Evolutionary conservation across 2,329 filamentous ascomycete genomes (phyloP).

Genomic region (Didymella arachidicola): DNA sequence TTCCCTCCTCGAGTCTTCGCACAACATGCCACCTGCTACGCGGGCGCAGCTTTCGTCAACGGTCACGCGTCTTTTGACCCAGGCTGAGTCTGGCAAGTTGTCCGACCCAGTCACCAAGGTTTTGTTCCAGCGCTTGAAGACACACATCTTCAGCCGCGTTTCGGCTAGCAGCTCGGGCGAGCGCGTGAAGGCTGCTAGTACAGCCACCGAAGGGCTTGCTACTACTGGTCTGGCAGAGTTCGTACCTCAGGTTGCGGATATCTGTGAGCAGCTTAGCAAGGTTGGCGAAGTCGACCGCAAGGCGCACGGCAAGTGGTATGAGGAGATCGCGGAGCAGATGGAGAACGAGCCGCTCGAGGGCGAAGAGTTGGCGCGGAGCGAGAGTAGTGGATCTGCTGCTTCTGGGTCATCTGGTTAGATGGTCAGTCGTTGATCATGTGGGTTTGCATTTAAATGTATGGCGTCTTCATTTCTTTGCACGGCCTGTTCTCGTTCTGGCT

Average conservation of each 20-base stretch:
- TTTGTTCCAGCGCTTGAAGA: slow-evolving; percentile 71
- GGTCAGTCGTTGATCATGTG: neutral
- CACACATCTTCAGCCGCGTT: slow-evolving; percentile 71
- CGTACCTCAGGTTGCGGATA: slow-evolving; percentile 70
- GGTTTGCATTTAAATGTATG: neutral
- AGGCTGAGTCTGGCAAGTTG: slow-evolving; percentile 60
- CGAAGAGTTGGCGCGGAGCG: slow-evolving; percentile 37
- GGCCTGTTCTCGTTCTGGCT: neutral
- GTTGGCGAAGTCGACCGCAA: slow-evolving; percentile 73
- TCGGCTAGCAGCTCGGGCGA: slow-evolving; percentile 72
- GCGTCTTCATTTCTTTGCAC: neutral
- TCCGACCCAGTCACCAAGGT: slow-evolving; percentile 71
- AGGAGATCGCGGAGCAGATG: slow-evolving; percentile 67
- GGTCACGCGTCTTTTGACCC: slow-evolving; percentile 60
- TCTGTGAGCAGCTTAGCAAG: slow-evolving; percentile 72
- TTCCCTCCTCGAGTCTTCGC: slow-evolving; percentile 58
- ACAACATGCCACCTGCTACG: slow-evolving; percentile 59
- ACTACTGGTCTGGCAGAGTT: slow-evolving; percentile 77
- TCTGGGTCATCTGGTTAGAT: slow-evolving; percentile 12
- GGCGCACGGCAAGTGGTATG: slow-evolving; percentile 75
- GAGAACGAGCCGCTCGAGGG: slow-evolving; percentile 47
- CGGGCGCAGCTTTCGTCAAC: slow-evolving; percentile 55
- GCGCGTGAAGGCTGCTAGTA: slow-evolving; percentile 72
- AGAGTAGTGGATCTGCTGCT: slow-evolving; percentile 36
- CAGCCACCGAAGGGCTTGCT: slow-evolving; percentile 73